These are phyloP conservation scores for Saccharomyces hybrid DNA, from an alignment of 1,139 yeast genomes.

Conservation along the genomic window DNA sequence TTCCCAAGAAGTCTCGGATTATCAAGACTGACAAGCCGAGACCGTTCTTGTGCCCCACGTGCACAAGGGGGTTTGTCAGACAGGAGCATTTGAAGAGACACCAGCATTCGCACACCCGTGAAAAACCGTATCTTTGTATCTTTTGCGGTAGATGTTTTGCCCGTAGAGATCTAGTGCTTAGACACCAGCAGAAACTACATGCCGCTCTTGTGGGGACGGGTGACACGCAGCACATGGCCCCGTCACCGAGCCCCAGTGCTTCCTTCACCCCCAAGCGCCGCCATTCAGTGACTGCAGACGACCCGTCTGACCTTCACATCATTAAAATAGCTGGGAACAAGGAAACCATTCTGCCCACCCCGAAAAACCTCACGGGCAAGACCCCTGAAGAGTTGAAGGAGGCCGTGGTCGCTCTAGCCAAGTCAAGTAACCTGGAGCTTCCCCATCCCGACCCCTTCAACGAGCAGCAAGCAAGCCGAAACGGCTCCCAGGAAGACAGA, in stretches of 20 bases:
- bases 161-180: slow-evolving; percentile 76
- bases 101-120: slow-evolving; percentile 91
- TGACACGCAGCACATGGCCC: neutral
- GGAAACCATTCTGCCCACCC: slow-evolving; percentile 34
- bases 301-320: slow-evolving; percentile 19
- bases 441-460: neutral
- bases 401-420: slow-evolving; percentile 4
- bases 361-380: slow-evolving; percentile 22
- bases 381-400: slow-evolving; percentile 24
- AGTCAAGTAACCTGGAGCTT: slow-evolving; percentile 5
- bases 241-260: slow-evolving; percentile 7
- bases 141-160: slow-evolving; percentile 95
- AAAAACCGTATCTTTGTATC: slow-evolving; percentile 93
- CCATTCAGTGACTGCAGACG: slow-evolving; percentile 6
- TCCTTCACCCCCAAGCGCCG: slow-evolving; percentile 7
- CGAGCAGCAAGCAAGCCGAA: neutral
- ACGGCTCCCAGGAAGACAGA: neutral
- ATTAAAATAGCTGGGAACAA: slow-evolving; percentile 35
- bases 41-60: slow-evolving; percentile 80
- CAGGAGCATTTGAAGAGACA: slow-evolving; percentile 90
- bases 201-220: slow-evolving; percentile 40
- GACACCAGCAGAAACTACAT: slow-evolving; percentile 93
- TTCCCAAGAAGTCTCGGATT: slow-evolving; percentile 76
- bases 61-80: slow-evolving; percentile 94
- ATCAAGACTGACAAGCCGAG: slow-evolving; percentile 86